These are phyloP conservation scores for Diutina catenulata DNA, from an alignment of 1,139 yeast species.

Conservation along the genomic window DNA sequence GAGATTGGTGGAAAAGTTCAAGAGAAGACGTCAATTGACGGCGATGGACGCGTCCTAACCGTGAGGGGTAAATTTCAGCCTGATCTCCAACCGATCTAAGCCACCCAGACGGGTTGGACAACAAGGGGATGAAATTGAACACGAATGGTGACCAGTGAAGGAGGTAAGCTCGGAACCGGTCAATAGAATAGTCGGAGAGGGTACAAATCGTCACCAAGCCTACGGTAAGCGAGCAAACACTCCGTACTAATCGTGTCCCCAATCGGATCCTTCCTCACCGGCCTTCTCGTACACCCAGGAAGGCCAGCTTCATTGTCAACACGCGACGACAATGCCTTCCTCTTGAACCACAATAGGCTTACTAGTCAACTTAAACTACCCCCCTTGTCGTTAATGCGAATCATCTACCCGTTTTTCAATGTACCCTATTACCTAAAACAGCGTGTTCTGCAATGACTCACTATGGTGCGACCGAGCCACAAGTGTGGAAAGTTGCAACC, in stretches of 20 bases:
- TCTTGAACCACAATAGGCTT: not conserved
- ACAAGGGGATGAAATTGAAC: not conserved
- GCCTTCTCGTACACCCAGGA: not conserved
- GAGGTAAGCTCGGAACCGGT: no score
- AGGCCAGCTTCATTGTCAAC: not conserved
- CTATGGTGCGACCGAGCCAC: no score
- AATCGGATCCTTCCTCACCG: not conserved
- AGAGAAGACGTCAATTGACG: no score
- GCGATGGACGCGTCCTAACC: no score
- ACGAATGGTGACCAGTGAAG: no score
- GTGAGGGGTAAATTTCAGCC: no score
- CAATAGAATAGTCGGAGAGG: not conserved
- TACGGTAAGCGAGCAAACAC: not conserved
- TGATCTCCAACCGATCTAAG: not conserved
- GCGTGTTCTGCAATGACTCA: no score
- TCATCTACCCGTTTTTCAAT: not conserved
- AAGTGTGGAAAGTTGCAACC: no score
- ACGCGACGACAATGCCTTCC: not conserved
- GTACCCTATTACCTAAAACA: not conserved
- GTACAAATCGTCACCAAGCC: not conserved
- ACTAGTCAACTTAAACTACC: not conserved
- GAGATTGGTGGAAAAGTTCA: no score
- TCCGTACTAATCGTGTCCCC: not conserved
- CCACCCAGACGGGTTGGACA: not conserved
- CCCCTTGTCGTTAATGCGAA: not conserved